phyloP scores from a whole-genome alignment of 2,329 filamentous ascomycete genomes.

The Aureobasidium sp. region DNA sequence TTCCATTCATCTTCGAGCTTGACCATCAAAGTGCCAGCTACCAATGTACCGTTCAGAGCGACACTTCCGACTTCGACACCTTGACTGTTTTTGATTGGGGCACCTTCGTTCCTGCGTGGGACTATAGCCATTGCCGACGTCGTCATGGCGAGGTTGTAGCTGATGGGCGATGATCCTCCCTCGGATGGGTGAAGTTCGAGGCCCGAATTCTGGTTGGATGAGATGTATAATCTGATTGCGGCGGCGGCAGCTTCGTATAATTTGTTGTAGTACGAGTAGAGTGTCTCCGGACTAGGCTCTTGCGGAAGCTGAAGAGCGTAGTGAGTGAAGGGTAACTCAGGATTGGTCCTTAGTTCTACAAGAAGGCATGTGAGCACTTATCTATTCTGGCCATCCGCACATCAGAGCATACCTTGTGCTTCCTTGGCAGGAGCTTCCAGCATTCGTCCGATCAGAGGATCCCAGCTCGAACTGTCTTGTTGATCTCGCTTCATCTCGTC shows the following conservation, averaged over 20 bases:
- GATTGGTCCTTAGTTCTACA: neutral
- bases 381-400: neutral
- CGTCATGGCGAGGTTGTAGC: conserved; percentile 53
- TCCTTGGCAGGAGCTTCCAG: conserved; percentile 15
- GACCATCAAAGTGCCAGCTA: conserved; percentile 52
- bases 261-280: conserved; percentile 26
- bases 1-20: conserved; percentile 49
- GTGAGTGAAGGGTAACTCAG: conserved; percentile 40
- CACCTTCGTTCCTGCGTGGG: conserved; percentile 41
- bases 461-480: conserved; percentile 30
- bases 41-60: conserved; percentile 48
- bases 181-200: conserved; percentile 22
- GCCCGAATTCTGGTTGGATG: conserved; percentile 26
- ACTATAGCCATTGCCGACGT: conserved; percentile 45
- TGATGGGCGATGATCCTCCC: conserved; percentile 39
- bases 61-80: conserved; percentile 35
- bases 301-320: conserved; percentile 37
- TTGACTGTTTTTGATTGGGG: conserved; percentile 32
- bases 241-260: conserved; percentile 28
- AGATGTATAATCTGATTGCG: conserved; percentile 34
- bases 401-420: neutral
- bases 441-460: conserved; percentile 41
- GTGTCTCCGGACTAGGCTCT: conserved; percentile 33
- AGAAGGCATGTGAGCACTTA: neutral
- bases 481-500: conserved; percentile 47